Base-by-base conservation (phyloP, 495 filamentous ascomycete species). In the Penicillium alfredii region DNA sequence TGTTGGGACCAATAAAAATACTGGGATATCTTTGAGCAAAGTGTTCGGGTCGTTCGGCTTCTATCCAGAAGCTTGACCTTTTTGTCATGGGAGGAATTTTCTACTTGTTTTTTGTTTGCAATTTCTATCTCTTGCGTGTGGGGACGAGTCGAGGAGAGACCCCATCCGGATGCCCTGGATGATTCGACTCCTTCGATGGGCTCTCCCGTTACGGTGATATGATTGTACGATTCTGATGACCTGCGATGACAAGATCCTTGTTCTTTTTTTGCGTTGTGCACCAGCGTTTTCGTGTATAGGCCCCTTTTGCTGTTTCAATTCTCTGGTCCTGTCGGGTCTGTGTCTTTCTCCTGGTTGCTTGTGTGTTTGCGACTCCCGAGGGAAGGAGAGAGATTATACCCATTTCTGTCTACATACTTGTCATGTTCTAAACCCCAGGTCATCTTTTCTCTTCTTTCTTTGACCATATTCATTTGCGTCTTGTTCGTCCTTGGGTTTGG, bases 161-260 rank as follows among this genome's bases (percentile, higher is more conserved):
- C n/a, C n/a, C n/a, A n/a, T n/a, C n/a, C n/a, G n/a, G n/a, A n/a
- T 25, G 3, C 4, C 23, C 11, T 8, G 23, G 8, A 4, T n/a
- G 23, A 9, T n/a, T 25, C 11, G 8, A 7, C 11, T 25, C 23
- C 2, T 8, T 9, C 23, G 4, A 25, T 9, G 3, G 1, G 51
- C 42, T 42, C 24, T 37, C 48, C 58, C 54, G 44, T 55, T 58
- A 60, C 55, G 57, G 58, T 56, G 53, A 64, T 60, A 62, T 65
- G 63, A 62, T 64, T 65, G 61, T 65, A 68, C 54, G 63, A 68
- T 63, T 67, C 53, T 66, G 58, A 68, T 64, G 63, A 68, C 60
- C 61, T 65, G 55, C 56, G 56, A 66, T 53, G 62, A 62, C 53
- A 51, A 58, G 53, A 55, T 52, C 49, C 52, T 48, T 57, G 44